These are phyloP conservation scores for Penicillium canariense DNA, from an alignment of 495 filamentous ascomycete genomes.

Conservation along the genomic window DNA sequence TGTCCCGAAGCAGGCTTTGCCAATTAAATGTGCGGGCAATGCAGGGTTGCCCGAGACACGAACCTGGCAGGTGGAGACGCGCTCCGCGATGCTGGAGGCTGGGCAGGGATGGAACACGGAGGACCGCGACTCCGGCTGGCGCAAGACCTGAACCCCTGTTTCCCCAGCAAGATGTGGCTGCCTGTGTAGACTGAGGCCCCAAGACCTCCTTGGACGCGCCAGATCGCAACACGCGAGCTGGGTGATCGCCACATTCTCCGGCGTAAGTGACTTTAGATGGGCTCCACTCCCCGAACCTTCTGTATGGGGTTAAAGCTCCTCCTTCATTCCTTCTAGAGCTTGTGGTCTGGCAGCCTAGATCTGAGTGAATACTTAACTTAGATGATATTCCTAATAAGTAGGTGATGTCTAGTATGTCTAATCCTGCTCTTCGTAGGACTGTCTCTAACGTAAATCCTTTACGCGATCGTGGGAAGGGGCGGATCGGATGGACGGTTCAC, in stretches of 20 bases:
- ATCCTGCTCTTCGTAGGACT: neutral
- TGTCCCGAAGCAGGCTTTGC: neutral
- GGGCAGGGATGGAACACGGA: conserved; percentile 10
- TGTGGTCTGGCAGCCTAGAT: conserved; percentile 1
- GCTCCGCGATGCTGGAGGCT: neutral
- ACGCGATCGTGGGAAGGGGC: neutral
- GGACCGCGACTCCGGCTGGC: neutral
- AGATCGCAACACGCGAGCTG: conserved; percentile 16
- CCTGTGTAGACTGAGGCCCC: too few relatives aligned
- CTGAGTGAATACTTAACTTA: neutral
- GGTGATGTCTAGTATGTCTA: too few relatives aligned
- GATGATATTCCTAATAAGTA: neutral
- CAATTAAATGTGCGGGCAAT: conserved; percentile 3
- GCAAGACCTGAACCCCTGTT: neutral
- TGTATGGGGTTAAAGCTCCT: conserved; percentile 12
- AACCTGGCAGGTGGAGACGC: conserved; percentile 19
- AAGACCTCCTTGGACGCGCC: neutral
- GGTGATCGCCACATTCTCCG: conserved; percentile 17
- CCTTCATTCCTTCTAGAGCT: conserved; percentile 24
- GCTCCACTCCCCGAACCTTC: conserved; percentile 17
- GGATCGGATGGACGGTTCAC: too few relatives aligned
- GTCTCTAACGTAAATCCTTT: neutral
- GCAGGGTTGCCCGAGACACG: conserved; percentile 14
- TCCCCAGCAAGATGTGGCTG: conserved; percentile 3
- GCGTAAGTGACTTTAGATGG: conserved; percentile 6